phyloP scores from a whole-genome alignment of 2,329 filamentous ascomycete genomes.

The Colletotrichum sp. region DNA sequence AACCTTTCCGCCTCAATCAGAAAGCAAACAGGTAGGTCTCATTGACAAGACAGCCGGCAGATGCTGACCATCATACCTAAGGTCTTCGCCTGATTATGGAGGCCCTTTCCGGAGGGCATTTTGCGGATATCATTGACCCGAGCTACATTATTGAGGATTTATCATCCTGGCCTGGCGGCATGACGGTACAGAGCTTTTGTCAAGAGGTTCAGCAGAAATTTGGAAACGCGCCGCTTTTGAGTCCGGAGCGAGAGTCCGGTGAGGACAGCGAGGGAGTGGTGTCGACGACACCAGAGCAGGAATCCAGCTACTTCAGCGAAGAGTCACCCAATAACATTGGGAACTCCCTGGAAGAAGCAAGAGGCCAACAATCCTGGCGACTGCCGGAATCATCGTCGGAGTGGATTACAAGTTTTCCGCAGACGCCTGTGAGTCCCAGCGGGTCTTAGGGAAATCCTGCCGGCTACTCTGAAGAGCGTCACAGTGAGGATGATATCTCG shows the following conservation, averaged over 20 bases:
- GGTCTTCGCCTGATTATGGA: slow-evolving; percentile 30
- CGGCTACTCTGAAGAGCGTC: neutral
- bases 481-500: neutral
- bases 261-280: neutral
- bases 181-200: neutral
- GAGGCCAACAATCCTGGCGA: neutral
- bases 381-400: neutral
- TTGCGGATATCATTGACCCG: neutral
- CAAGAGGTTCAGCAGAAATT: neutral
- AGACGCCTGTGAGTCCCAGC: neutral
- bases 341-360: neutral
- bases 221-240: neutral
- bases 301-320: neutral
- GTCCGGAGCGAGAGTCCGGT: neutral
- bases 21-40: neutral
- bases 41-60: neutral
- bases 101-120: neutral
- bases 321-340: neutral
- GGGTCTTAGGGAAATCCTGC: neutral
- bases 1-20: neutral
- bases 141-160: neutral
- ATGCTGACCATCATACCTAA: neutral
- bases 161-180: neutral
- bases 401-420: neutral
- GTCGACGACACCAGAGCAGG: neutral